Percentiles rank a stretch among this genome's conserved stretches.
phyloP scores from a whole-genome alignment of 2,329 filamentous ascomycete genomes.

The Metarhizium brunneum region DNA sequence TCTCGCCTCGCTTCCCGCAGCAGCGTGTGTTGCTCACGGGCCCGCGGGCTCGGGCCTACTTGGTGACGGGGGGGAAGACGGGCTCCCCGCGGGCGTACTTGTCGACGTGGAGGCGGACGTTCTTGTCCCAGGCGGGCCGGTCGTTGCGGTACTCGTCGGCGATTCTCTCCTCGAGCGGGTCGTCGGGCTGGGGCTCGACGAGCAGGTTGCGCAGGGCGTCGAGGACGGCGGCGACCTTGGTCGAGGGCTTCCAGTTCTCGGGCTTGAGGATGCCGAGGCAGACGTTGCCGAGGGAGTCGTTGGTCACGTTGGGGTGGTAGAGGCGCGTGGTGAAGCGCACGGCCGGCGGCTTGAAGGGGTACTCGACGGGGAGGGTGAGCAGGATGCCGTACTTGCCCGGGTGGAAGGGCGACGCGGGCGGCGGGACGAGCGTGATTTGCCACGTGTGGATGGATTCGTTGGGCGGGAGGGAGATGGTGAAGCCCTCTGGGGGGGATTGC shows the following conservation, averaged over 20 bases:
- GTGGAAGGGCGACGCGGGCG: conserved; percentile 37
- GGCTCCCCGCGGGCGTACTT: conserved; percentile 53
- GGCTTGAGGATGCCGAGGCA: conserved; percentile 75
- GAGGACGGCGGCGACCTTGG: conserved; percentile 66
- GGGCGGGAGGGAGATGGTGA: conserved; percentile 35
- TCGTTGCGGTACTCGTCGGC: conserved; percentile 74
- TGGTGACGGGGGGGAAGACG: conserved; percentile 19
- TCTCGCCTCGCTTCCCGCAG: no score
- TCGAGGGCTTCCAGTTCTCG: conserved; percentile 88
- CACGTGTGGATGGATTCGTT: conserved; percentile 42
- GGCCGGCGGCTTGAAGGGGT: conserved; percentile 81
- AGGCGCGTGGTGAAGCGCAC: conserved; percentile 80
- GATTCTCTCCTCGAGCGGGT: conserved; percentile 79
- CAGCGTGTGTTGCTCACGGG: no score
- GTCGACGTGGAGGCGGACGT: conserved; percentile 62
- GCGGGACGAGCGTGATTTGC: conserved; percentile 39
- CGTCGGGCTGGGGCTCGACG: conserved; percentile 75
- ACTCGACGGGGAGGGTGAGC: conserved; percentile 65
- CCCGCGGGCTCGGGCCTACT: neutral
- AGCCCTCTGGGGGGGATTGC: conserved; percentile 35
- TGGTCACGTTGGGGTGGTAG: conserved; percentile 92
- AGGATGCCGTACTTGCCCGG: conserved; percentile 67
- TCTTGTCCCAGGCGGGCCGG: conserved; percentile 61
- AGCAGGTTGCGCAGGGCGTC: conserved; percentile 68
- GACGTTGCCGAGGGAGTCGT: conserved; percentile 77